Conservation (phyloP, 352 stramenopile genomes). For the Plasmopara muralis region DNA sequence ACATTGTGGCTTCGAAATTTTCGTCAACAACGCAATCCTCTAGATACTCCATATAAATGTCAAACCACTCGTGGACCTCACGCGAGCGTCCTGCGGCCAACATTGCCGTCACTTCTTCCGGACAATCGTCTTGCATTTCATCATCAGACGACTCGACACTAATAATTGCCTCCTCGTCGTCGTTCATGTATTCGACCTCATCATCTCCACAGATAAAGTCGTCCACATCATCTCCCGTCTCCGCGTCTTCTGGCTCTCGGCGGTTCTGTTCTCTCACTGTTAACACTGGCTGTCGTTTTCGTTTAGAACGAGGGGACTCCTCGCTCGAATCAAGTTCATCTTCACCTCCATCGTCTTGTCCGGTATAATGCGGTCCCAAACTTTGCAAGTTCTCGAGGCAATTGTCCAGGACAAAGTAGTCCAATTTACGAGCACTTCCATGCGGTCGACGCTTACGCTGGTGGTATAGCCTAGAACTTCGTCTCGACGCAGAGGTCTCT, state of each 20-base stretch:
- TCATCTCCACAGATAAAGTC: constrained; percentile 76
- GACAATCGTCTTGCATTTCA: constrained; percentile 33
- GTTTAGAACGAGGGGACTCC: constrained; percentile 10
- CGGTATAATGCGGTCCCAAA: constrained; percentile 18
- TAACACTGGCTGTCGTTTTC: constrained; percentile 14
- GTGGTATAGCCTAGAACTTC: constrained; percentile 59
- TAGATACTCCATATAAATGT: constrained; percentile 78
- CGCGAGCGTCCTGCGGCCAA: constrained; percentile 40
- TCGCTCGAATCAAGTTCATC: constrained; percentile 27
- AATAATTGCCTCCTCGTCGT: constrained; percentile 70
- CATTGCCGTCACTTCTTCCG: constrained; percentile 34
- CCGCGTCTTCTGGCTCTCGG: constrained; percentile 33
- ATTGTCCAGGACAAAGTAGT: constrained; percentile 62
- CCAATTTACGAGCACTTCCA: constrained; percentile 37
- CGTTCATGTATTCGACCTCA: constrained; percentile 84
- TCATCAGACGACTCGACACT: constrained; percentile 45
- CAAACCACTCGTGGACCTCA: constrained; percentile 72
- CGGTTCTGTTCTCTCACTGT: constrained; percentile 21
- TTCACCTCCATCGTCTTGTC: constrained; percentile 12
- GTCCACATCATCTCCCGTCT: constrained; percentile 63
- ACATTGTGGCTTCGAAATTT: constrained; percentile 56
- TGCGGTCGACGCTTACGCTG: constrained; percentile 39
- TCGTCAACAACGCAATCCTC: constrained; percentile 63
- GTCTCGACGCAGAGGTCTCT: constrained; percentile 32
- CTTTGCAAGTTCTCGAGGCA: constrained; percentile 42